Evolutionary conservation across 768 basidiomycete species (phyloP), one percentile per base, ranked within the genome.

Genomic region (Leccinum disarticulatum): DNA sequence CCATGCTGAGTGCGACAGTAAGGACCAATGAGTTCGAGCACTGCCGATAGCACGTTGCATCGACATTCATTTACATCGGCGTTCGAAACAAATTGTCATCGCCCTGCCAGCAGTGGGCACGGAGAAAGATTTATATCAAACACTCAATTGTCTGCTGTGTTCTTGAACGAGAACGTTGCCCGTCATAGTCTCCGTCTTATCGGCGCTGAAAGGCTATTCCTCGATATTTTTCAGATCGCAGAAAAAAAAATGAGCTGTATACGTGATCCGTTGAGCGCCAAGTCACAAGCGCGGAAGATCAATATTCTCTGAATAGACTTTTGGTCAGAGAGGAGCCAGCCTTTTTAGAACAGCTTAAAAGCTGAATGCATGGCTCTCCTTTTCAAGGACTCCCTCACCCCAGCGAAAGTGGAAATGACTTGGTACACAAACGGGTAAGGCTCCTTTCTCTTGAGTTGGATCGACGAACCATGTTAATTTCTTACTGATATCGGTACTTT

Each of bases 241-340:
- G 52, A n/a, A 35, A 9, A 33, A 33, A 25, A 33, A 52, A 46
- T 11, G 43, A 70, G 63, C 67, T 70, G 67, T 68, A 70, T 62
- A 25, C 31, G 33, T 54, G 54, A 60, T 64, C 68, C 57, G 25
- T 3, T 25, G 25, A 27, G 27, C 27, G 27, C 36, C 22, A 25
- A 25, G 49, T 19, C 4, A 6, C 43, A 50, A 52, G 55, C 15
- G 3, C n/a, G 43, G 60, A 43, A 60, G 11, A 27, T 58, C 28
- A 31, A 52, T 10, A n/a, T 43, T 4, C 25, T 25, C 66, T 56
- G 61, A 56, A 31, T 66, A 59, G 35, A 11, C 19, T 60, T 60
- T 66, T 56, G 55, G 66, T 59, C 31, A 13, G 59, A 49, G 36
- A 55, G 8, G 1, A 35, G 13, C 33, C 46, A 30, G n/a, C 7